Evolutionary conservation across 2,329 filamentous ascomycete species (phyloP), one percentile per base, ranked within the genome.

Genomic region (Tolypocladium sp.): DNA sequence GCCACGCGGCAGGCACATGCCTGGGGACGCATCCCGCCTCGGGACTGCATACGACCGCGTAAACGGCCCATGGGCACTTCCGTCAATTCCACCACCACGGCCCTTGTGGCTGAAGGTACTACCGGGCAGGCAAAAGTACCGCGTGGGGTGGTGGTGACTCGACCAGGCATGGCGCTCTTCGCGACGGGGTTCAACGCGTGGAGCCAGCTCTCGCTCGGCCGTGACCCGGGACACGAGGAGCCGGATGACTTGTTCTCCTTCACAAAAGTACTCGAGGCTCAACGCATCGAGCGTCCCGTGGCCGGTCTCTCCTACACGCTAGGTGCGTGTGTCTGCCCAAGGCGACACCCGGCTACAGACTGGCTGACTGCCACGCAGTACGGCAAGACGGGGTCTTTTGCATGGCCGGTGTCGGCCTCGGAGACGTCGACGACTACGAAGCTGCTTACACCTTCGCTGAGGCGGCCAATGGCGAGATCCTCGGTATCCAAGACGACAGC

Each of bases 121-220:
- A 13, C n/a, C 3, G 7, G 25, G 13, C 53, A 40, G 22, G 53
- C 37, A 41, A 30, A 41, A 22, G 22, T 40, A 40, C 38, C 37
- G 38, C 15, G 15, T 42, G 54, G 22, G 37, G 54, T 20, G 40
- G 30, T 20, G 42, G 41, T 30, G 56, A 20, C 41, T n/a, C 56
- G 30, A 37, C 42, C 42, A 10, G n/a, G 20, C 52, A 77, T 83
- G 80, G 73, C 79, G 57, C 68, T 87, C 6, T 82, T 80, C 66
- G 81, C 78, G 49, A 64, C 79, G 3, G 84, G 84, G 46, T 80
- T 83, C 70, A 86, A 87, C 65, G 81, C 82, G 58, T 86, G 81
- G 81, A 70, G 71, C 58, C 83, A 86, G 64, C 74, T 86, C 20
- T 63, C 66, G 2, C 79, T 84, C 15, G 61, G 59, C 8, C n/a